These are phyloP conservation scores for Sodiomyces alkalinus DNA, from an alignment of 2,329 filamentous ascomycete species.

Conservation along the genomic window DNA sequence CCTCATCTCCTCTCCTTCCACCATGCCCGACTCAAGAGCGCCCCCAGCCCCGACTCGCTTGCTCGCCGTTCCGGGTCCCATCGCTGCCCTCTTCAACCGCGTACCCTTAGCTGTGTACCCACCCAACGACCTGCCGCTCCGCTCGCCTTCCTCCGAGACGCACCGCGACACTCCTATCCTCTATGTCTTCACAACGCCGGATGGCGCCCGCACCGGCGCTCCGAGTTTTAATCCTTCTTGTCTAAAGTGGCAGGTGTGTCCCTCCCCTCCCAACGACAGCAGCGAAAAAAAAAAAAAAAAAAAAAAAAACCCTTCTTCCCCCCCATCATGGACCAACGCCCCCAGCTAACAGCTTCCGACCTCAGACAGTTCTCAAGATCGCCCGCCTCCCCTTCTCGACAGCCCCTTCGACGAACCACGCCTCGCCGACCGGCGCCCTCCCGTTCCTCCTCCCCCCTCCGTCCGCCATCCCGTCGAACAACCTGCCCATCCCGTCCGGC, in stretches of 20 bases:
- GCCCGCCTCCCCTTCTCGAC: conserved; percentile 51
- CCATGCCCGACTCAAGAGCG: conserved; percentile 7
- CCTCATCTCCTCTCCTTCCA: not conserved
- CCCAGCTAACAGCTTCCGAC: conserved; percentile 2
- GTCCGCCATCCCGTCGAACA: conserved; percentile 11
- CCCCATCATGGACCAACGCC: not conserved
- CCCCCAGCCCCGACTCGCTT: conserved; percentile 12
- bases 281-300: too few relatives aligned
- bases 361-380: conserved; percentile 69
- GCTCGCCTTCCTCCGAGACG: conserved; percentile 28
- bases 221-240: conserved; percentile 88
- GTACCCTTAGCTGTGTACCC: conserved; percentile 70
- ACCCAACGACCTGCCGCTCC: conserved; percentile 57
- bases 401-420: conserved; percentile 74
- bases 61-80: conserved; percentile 53
- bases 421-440: conserved; percentile 74
- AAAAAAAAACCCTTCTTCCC: too few relatives aligned
- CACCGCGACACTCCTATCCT: conserved; percentile 34
- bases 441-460: conserved; percentile 62
- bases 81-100: conserved; percentile 69
- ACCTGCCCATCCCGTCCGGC: conserved; percentile 37
- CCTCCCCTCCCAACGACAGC: too few relatives aligned
- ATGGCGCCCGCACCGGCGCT: conserved; percentile 42
- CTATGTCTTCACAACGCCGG: conserved; percentile 59
- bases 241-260: conserved; percentile 83